These are phyloP conservation scores for Agrostemma githago DNA, from an alignment of 148 eudicot genomes.

Conservation along the genomic window DNA sequence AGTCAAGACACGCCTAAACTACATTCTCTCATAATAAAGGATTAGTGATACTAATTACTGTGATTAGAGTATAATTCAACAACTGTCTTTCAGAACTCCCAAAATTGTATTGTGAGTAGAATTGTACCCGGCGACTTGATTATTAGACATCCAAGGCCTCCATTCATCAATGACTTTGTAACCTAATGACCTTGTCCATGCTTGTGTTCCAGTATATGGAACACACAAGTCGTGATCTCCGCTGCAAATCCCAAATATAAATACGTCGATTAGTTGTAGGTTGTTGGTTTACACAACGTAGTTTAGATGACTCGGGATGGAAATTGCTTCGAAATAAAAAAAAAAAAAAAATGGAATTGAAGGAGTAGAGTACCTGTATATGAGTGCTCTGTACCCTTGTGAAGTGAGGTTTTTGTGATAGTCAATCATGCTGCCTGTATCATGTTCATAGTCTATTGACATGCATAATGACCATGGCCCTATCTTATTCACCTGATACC, in stretches of 20 bases:
- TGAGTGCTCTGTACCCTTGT: conserved; percentile 41
- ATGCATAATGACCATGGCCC: conserved; percentile 44
- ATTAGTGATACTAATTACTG: background rate
- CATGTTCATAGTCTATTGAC: conserved; percentile 29
- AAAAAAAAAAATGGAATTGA: too few relatives aligned
- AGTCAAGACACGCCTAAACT: background rate
- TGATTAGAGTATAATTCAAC: too few relatives aligned
- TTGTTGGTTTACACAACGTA: background rate
- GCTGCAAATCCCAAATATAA: conserved; percentile 30
- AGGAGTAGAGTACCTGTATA: conserved; percentile 34
- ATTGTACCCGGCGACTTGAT: conserved; percentile 83
- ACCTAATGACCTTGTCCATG: conserved; percentile 90
- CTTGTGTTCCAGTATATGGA: conserved; percentile 88
- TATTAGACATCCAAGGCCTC: conserved; percentile 78
- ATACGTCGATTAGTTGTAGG: background rate
- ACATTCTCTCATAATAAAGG: background rate
- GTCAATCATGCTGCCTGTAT: conserved; percentile 44
- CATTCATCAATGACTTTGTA: conserved; percentile 69
- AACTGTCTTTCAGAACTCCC: too few relatives aligned
- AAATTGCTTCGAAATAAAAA: background rate
- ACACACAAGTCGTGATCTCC: conserved; percentile 99
- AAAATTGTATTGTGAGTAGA: background rate
- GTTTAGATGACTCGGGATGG: too few relatives aligned
- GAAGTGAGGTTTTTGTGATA: conserved; percentile 41
- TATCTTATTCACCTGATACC: conserved; percentile 27